Percentiles rank a stretch among this genome's conserved stretches.
Conservation (phyloP, 371 early-diverging fungal genomes). For the Mucor piriformis region DNA sequence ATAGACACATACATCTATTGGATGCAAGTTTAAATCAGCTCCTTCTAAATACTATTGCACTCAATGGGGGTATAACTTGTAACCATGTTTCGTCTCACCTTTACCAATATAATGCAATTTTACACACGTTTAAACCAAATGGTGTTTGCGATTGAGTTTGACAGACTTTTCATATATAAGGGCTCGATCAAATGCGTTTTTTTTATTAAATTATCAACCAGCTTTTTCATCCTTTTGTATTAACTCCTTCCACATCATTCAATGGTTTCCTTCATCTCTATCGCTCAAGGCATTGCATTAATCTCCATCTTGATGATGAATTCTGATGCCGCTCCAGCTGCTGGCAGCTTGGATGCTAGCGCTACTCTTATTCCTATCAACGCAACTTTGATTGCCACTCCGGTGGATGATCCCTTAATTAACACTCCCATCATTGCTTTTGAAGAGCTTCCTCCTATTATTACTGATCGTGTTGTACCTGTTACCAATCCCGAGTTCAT, state of each 20-base stretch:
- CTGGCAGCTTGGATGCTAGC: neutral
- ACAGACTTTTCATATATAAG: neutral
- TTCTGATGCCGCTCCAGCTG: conserved; percentile 15
- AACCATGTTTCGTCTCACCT: neutral
- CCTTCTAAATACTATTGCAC: neutral
- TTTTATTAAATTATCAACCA: neutral
- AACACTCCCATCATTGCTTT: neutral
- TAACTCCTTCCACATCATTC: neutral
- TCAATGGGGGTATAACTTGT: neutral
- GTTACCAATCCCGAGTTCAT: neutral
- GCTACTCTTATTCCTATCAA: too few species aligned
- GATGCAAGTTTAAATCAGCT: neutral
- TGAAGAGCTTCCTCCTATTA: conserved; percentile 9
- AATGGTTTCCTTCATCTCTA: conserved; percentile 23
- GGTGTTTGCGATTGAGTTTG: neutral
- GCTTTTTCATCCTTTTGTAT: neutral
- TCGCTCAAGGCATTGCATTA: conserved; percentile 16
- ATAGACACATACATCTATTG: neutral
- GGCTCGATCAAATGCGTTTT: neutral
- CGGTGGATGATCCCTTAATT: neutral
- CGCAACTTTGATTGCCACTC: neutral
- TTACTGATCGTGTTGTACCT: conserved; percentile 4
- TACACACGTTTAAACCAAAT: neutral
- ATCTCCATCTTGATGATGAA: conserved; percentile 15
- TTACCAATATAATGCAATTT: neutral